Conservation (phyloP, 768 basidiomycete species). For the Pleurotus sapidus region DNA sequence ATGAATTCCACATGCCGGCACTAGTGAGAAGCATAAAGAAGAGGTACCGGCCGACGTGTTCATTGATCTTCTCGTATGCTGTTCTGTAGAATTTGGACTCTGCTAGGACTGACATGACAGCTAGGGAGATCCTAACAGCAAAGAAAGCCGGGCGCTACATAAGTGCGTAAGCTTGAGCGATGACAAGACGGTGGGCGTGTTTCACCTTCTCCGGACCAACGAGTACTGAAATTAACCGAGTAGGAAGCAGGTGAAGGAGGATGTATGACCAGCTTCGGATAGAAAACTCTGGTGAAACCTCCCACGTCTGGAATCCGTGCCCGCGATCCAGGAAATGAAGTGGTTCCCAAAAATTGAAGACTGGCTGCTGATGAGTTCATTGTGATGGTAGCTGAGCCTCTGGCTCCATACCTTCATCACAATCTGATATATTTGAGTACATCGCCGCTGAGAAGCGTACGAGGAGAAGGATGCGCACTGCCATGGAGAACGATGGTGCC, state of each 20-base stretch:
- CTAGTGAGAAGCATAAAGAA: slow-evolving; percentile 83
- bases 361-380: slow-evolving; percentile 36
- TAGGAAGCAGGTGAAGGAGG: slow-evolving; percentile 70
- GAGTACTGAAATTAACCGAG: slow-evolving; percentile 49
- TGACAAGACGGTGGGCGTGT: background rate
- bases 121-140: slow-evolving; percentile 77
- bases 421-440: slow-evolving; percentile 94
- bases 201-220: slow-evolving; percentile 71
- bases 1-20: slow-evolving; percentile 94
- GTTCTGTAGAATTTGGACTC: slow-evolving; percentile 84
- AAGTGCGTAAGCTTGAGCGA: slow-evolving; percentile 11
- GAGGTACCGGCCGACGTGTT: slow-evolving; percentile 89
- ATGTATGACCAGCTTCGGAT: slow-evolving; percentile 96
- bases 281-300: slow-evolving; percentile 86
- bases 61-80: slow-evolving; percentile 79
- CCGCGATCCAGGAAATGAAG: slow-evolving; percentile 87
- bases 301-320: slow-evolving; percentile 97
- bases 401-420: slow-evolving; percentile 79
- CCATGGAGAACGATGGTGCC: slow-evolving; percentile 81
- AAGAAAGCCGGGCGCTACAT: slow-evolving; percentile 85
- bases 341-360: slow-evolving; percentile 99
- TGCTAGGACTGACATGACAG: slow-evolving; percentile 64
- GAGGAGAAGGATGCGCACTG: slow-evolving; percentile 79
- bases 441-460: slow-evolving; percentile 83
- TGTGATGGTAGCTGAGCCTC: background rate